Base-by-base conservation (phyloP, 257 asterid genomes). In the Henckelia pumila region DNA sequence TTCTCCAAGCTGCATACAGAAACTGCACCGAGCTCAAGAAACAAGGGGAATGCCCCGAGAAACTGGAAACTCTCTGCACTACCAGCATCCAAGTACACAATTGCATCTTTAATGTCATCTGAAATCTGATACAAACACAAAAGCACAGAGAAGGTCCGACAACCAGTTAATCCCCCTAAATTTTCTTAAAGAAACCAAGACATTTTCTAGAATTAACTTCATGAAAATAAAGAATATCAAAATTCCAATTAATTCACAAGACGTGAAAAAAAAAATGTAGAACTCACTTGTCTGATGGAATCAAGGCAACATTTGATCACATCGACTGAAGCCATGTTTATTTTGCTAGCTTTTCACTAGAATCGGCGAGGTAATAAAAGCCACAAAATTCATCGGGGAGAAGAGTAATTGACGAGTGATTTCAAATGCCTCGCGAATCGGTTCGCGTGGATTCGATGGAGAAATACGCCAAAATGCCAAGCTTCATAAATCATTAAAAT, bases 71-170 rank as follows among this genome's bases (percentile, higher is more conserved):
- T 84, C 81, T 91, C 99, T 0, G 96, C 75, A 76, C 86, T 84
- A 75, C 99, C 99, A 72, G 95, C 95, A 94, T 94, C 99, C 78
- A 91, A 76, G 72, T 88, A 94, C 32, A 94, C 75, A 69, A 84
- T 71, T 66, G 97, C 83, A 77, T 83, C 96, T 69, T 78, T 81
- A 64, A 94, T 84, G 68, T 88, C 87, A 74, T 91, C 96, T 7
- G 99, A 87, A 47, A 86, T 81, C 99, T 94, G 85, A 61, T 65
- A 66, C 26, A 44, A 28, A 35, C 8, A 56, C 29, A 59, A 63
- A 17, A 37, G 62, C 40, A 20, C 29, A 67, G 66, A 58, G 29
- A 69, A 28, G 64, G 69, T 57, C 32, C n/a, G 30, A 56, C 49
- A 24, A 63, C 22, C 30, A 70, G 16, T 35, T 17, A 19, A 26